These are phyloP conservation scores for Botrytis deweyae DNA, from an alignment of 2,329 filamentous ascomycete species.

Conservation along the genomic window DNA sequence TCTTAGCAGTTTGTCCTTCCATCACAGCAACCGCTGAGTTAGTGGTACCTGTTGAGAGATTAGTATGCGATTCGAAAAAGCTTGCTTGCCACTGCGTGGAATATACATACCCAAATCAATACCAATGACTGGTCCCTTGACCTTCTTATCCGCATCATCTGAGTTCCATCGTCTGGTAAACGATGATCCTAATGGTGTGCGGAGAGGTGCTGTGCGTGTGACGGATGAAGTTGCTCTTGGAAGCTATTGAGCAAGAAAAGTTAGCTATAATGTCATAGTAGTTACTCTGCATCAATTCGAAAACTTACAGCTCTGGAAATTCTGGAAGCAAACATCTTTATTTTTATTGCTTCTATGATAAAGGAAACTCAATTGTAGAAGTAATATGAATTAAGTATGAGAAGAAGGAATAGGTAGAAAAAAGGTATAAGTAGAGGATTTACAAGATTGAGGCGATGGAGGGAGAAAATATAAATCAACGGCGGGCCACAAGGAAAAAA, in stretches of 20 bases:
- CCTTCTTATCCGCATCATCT: conserved; percentile 74
- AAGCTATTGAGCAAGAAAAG: conserved; percentile 53
- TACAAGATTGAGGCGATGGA: conserved; percentile 16
- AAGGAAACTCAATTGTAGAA: conserved; percentile 24
- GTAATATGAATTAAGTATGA: conserved; percentile 23
- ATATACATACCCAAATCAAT: conserved; percentile 80
- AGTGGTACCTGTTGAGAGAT: conserved; percentile 65
- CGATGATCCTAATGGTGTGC: conserved; percentile 68
- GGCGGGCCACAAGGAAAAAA: conserved; percentile 16
- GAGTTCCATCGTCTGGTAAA: conserved; percentile 74
- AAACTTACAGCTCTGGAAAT: conserved; percentile 72
- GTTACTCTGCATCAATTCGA: not conserved
- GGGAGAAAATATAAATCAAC: conserved; percentile 20
- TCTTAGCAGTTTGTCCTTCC: conserved; percentile 93
- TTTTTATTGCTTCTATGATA: conserved; percentile 28
- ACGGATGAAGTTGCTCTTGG: conserved; percentile 71
- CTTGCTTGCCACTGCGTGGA: conserved; percentile 6
- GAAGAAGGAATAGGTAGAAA: conserved; percentile 25
- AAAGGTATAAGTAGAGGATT: conserved; percentile 6
- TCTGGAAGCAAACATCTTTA: conserved; percentile 70
- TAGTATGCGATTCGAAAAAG: conserved; percentile 27
- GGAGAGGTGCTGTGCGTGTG: conserved; percentile 65
- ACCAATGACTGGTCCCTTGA: conserved; percentile 94
- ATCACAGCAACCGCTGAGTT: conserved; percentile 97
- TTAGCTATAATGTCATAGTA: conserved; percentile 26